Conservation (phyloP, 1,284 basidiomycete genomes). For the Ustilago bromivora region DNA sequence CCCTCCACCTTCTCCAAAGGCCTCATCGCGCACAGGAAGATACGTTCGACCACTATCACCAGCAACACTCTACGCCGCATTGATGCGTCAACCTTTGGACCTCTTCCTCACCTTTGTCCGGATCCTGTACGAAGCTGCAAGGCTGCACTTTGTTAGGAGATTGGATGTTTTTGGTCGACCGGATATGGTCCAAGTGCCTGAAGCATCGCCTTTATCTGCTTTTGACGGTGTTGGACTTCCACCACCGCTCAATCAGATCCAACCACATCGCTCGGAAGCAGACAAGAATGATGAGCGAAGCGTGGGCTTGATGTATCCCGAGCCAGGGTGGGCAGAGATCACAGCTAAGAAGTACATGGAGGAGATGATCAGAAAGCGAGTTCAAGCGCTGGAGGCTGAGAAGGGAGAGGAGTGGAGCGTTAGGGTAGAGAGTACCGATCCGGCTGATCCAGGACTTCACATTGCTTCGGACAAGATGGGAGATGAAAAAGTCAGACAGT, state of each 20-base stretch:
- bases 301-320: conserved; percentile 33
- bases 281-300: background rate
- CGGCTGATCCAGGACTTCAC: conserved; percentile 23
- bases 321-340: conserved; percentile 22
- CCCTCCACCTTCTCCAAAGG: conserved; percentile 1
- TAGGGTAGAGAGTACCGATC: conserved; percentile 23
- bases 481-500: background rate
- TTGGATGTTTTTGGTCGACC: conserved; percentile 78
- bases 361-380: conserved; percentile 2
- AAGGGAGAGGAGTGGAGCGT: conserved; percentile 21
- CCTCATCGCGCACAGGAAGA: background rate
- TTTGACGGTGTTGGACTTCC: conserved; percentile 43
- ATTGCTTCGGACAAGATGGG: background rate
- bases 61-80: conserved; percentile 71
- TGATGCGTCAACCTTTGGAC: conserved; percentile 74
- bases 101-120: conserved; percentile 76
- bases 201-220: background rate
- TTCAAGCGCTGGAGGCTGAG: conserved; percentile 14
- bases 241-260: conserved; percentile 43
- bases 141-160: conserved; percentile 77
- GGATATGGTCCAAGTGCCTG: conserved; percentile 70
- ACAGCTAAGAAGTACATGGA: conserved; percentile 26
- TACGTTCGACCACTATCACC: conserved; percentile 72
- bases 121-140: conserved; percentile 78
- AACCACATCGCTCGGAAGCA: conserved; percentile 27